Base-by-base conservation (phyloP, 2,329 filamentous ascomycete genomes). In the Epichloe bromicola region DNA sequence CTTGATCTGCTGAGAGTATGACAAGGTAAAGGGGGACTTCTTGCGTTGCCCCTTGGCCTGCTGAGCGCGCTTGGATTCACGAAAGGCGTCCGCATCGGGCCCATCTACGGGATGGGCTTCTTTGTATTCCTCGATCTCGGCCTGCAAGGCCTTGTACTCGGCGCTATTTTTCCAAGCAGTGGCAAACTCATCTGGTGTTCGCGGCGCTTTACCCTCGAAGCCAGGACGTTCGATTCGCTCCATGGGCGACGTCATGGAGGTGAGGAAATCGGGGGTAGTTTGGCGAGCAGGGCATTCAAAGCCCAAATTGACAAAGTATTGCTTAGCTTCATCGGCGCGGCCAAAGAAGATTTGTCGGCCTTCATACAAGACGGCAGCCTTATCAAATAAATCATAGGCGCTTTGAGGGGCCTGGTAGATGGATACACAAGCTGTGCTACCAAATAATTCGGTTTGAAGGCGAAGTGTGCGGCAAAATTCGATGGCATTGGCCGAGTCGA, bases 11-110 rank as follows among this genome's bases (percentile, higher is more conserved):
- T 90, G 82, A 4, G 54, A 48, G 57, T 84, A 86, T 0, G 88
- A 91, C 38, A 95, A 72, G 1, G 88, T 95, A 66, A 84, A 95
- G 0, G 90, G 1, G 1, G 88, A 94, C 64, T 80, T 79, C 46
- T 75, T 66, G 3, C 87, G 83, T 62, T 78, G 74, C 30, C 68
- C 61, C 61, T 72, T 76, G 56, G 79, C 75, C 62, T 81, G 78
- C 63, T 79, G 74, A 14, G 70, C 70, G 48, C 69, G 66, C 66
- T 69, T 74, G 51, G 70, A 72, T n/a, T 69, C 72, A 54, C 78
- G 76, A 71, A 81, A 81, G 14, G 67, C 72, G 54, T 74, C 68
- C 15, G 77, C 77, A 50, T 80, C 76, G n/a, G 73, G 70, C 8
- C 78, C 78, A 57, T 72, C 65, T 55, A 80, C 66, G 20, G 76